Base-by-base conservation (phyloP, 306 rosid species). In the Chamaecrista fasciculata region DNA sequence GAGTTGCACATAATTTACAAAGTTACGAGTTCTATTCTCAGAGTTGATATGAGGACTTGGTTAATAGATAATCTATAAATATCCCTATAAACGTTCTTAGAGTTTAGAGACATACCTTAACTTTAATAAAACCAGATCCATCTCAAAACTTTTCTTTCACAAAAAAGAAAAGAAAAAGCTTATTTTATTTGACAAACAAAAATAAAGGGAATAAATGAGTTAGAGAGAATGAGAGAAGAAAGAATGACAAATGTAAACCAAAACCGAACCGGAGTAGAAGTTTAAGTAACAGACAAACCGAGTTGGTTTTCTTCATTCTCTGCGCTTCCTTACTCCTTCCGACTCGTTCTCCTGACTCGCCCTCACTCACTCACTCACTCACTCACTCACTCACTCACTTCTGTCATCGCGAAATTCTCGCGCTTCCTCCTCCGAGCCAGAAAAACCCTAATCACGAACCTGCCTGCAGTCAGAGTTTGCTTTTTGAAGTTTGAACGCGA, bases 401-500 rank as follows among this genome's bases (percentile, higher is more conserved):
- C n/a, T n/a, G n/a, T n/a, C n/a, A n/a, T 8, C 25, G 25, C 72
- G 47, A 60, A 72, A 66, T 66, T 76, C 78, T 56, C 20, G 48
- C 61, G 66, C 69, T 39, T 63, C 58, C 57, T 44, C 57, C 49
- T 50, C 67, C 26, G 50, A n/a, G 25, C 28, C 40, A 31, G 26
- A 31, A 10, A 62, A 62, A 44, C 66, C 74, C 67, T 49, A 66
- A 31, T 58, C 11, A 3, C 14, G 11, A 46, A 65, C 5, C 0
- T 7, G 15, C 40, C 5, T 43, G 55, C 11, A 42, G 7, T 16
- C 21, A 2, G 23, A 2, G 3, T n/a, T n/a, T 39, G 20, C 16
- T 9, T 19, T 3, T 16, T 47, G 21, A 0, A n/a, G n/a, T 57
- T 16, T 16, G 4, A 5, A 56, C 3, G 5, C 53, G 4, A 56